Conservation (phyloP, 768 basidiomycete species). For the Termitomyces sp. region DNA sequence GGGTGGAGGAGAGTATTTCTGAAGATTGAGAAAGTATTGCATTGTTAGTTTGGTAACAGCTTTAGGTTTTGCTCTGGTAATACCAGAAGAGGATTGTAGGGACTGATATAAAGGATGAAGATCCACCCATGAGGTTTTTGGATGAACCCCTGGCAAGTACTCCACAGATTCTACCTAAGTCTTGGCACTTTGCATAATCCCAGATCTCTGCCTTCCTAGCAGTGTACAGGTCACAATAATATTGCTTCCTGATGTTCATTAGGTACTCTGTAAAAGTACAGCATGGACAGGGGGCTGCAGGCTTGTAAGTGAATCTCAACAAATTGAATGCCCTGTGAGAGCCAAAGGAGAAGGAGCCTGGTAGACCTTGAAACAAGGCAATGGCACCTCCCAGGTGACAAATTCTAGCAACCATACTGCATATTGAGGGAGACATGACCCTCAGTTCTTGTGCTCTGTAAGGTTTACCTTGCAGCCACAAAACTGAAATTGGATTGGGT, state of each 20-base stretch:
- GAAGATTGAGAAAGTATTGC: conserved; percentile 19
- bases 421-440: too few species aligned
- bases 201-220: neutral
- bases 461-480: too few species aligned
- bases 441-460: too few species aligned
- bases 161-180: neutral
- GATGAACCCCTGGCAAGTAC: neutral
- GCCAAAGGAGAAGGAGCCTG: too few species aligned
- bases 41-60: conserved; percentile 10
- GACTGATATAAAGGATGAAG: neutral
- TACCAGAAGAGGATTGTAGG: neutral
- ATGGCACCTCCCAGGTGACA: too few species aligned
- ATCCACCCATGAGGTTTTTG: neutral
- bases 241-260: neutral
- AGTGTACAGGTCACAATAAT: neutral
- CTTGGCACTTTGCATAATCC: neutral
- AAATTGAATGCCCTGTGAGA: too few species aligned
- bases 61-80: conserved; percentile 9
- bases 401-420: too few species aligned
- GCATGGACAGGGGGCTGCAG: too few species aligned
- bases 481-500: too few species aligned
- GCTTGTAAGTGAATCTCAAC: too few species aligned
- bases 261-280: neutral
- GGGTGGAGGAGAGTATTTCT: conserved; percentile 7
- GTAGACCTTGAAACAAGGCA: too few species aligned